Percentiles rank a stretch among this genome's conserved stretches.
Conservation (phyloP, 345 rosid species). For the Melastoma malabathricum region DNA sequence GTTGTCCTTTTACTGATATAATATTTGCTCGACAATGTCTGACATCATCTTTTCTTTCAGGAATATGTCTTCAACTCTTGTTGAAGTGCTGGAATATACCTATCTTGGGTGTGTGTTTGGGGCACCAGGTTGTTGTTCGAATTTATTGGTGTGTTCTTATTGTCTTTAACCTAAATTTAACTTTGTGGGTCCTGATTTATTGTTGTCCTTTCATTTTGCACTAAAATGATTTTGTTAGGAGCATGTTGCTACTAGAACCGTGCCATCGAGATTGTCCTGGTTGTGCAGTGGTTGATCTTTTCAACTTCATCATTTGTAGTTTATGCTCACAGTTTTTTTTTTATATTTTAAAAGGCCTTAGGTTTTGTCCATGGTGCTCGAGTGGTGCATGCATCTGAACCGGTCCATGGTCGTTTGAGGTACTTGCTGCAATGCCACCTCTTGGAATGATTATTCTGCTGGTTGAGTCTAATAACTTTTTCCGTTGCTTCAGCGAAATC, state of each 20-base stretch:
- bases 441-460: not conserved
- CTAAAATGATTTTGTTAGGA: not conserved
- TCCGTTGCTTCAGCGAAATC: slow-evolving; percentile 49
- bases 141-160: not conserved
- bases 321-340: slow-evolving; percentile 1
- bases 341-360: slow-evolving; percentile 51
- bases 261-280: no score
- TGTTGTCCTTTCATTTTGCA: not conserved
- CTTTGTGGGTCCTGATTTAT: not conserved
- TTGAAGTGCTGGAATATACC: slow-evolving; percentile 77
- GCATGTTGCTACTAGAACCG: no score
- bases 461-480: not conserved
- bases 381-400: slow-evolving; percentile 78
- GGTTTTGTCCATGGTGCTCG: slow-evolving; percentile 85
- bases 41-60: slow-evolving; percentile 28
- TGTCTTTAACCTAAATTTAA: not conserved
- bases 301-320: not conserved
- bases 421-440: slow-evolving; percentile 16
- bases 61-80: slow-evolving; percentile 77
- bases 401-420: slow-evolving; percentile 97
- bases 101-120: slow-evolving; percentile 85
- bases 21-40: not conserved
- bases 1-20: not conserved
- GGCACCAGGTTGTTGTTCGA: slow-evolving; percentile 64
- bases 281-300: not conserved